Base-by-base conservation (phyloP, 495 filamentous ascomycete genomes). In the Penicillium pulvis region DNA sequence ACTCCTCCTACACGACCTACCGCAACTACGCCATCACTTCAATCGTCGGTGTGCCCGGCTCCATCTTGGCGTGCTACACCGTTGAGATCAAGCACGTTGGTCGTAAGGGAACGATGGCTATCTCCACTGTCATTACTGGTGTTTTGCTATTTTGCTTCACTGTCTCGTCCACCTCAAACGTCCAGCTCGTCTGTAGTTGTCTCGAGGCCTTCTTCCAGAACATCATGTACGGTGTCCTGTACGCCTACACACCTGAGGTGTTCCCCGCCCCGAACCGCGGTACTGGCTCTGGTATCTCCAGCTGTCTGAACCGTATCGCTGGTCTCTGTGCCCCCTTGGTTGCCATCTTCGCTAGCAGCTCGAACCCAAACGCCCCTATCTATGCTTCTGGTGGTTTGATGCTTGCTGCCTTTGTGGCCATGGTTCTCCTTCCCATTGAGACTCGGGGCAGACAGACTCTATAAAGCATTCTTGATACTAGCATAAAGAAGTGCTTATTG, bases 201-300 rank as follows among this genome's bases (percentile, higher is more conserved):
- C 71, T 83, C 19, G 80, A 83, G 56, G 78, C 81, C 30, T 82
- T 86, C 68, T 84, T 83, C 77, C 82, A 85, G 69, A 85, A 85
- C 63, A 81, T 85, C 68, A 84, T 84, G 83, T 86, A 85, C 59
- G 83, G 83, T 20, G 83, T 85, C 4, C 70, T 87, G 8, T 86
- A 85, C 63, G 81, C 81, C 39, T 84, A 84, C 64, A 86, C 84
- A 0, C 84, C 84, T 1, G 84, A 86, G 58, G 81, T 85, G 14
- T 85, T 86, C 71, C 82, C 84, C 1, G 81, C 81, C 14, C 81
- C 81, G 0, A 79, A 80, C 64, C 76, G 84, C 28, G 84, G 84
- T 14, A 85, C 82, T 2, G 84, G 79, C 4, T 83, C 80, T 6
- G 84, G 84, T 31, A 83, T 86, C 28, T 76, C 77, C 12, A 81